Base-by-base conservation (phyloP, 306 rosid species). In the Chamaecrista fasciculata region DNA sequence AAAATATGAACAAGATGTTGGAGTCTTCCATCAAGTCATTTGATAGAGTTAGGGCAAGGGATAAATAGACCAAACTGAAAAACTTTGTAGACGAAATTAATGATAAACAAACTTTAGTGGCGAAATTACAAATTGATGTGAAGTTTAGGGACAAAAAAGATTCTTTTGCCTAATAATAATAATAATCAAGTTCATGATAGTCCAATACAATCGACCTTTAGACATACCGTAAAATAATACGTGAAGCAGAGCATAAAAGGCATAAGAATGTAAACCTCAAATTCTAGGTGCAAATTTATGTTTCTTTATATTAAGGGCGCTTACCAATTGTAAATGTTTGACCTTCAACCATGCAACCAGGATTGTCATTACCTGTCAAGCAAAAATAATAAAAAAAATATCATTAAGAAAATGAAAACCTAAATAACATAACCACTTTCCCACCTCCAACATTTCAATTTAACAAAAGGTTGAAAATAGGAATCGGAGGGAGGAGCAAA, bases 291-390 rank as follows among this genome's bases (percentile, higher is more conserved):
- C 8, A 51, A 15, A 67, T 29, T 53, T 33, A 4, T 33, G 4
- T 0, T 33, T 33, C 36, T 3, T 8, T 25, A 67, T 16, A 70
- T 15, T 71, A n/a, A n/a, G n/a, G n/a, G 59, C 53, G 80, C 98
- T 86, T 65, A 94, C 97, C 99, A 82, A 90, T 94, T 58, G 99
- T 94, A 82, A 94, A 94, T 67, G 99, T 90, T 64, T 88, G 89
- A 70, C 99, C 99, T 82, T 91, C 95, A 77, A 88, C 88, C 99
- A 94, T 94, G 80, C 66, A 65, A 16, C 99, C 99, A 55, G 82
- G 28, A 60, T 80, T 60, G 14, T 91, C 86, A 76, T 94, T 94
- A n/a, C 97, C 98, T 94, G 83, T 19, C 59, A 82, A 63, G 39
- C 26, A 82, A 78, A 20, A 16, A 43, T 66, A 16, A 42, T 23